Base-by-base conservation (phyloP, 1,139 yeast species). In the Chernovozyma sophiae-reginae region DNA sequence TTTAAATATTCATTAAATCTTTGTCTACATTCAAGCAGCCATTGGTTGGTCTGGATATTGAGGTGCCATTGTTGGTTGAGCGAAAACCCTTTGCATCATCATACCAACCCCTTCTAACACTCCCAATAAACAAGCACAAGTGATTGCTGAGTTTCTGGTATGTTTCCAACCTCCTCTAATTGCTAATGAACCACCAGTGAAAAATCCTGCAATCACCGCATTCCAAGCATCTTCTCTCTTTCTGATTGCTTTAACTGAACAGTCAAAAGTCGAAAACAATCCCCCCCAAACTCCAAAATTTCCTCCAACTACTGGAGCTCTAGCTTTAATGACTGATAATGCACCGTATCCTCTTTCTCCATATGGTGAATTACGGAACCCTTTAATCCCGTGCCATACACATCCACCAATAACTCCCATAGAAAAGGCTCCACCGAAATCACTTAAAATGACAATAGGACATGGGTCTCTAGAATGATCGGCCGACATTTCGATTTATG, bases 271-370 rank as follows among this genome's bases (percentile, higher is more conserved):
- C 27, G 96, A 86, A 60, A 94, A 92, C 52, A 92, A 71, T 42
- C 99, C 99, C 72, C 98, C 99, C 99, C 99, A 92, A 30, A 87
- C 96, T 65, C 98, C 98, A 56, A 92, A 92, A 65, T 92, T 92
- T 55, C 99, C 99, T 46, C 98, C 99, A 40, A 92, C 90, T 35
- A 92, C 96, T 30, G 99, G 99, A 2, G 97, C 98, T 63, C 98
- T 78, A 41, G 96, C 87, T 60, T 89, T 87, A 51, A 92, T 83
- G 37, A 97, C 97, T 27, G 87, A 72, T 43, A 92, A 58, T 19
- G 96, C 86, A 37, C 98, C 98, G 45, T 77, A 68, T 52, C 95
- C 74, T 69, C 97, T 81, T 65, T 92, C 98, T 43, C 98, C 98
- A 46, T 81, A 74, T 39, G 99, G 98, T 12, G 97, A 87, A 74